phyloP scores from a whole-genome alignment of 2,329 filamentous ascomycete genomes.

The Microsporum ferrugineum region DNA sequence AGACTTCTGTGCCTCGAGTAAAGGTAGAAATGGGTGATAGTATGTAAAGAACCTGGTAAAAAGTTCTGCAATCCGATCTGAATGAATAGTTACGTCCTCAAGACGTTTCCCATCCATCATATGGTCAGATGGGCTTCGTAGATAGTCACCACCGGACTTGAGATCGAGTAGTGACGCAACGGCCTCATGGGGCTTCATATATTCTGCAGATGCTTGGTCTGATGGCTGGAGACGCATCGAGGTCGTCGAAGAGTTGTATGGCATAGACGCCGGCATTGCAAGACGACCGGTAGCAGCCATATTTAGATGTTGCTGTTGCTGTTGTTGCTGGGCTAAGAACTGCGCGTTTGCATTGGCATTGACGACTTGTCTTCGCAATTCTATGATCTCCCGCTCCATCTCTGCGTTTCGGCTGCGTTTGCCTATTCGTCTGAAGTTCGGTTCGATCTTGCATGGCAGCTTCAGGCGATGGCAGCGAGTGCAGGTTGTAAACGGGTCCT shows the following conservation, averaged over 20 bases:
- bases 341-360: conserved; percentile 22
- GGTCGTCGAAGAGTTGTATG: conserved; percentile 13
- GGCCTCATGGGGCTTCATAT: conserved; percentile 39
- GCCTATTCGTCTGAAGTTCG: conserved; percentile 56
- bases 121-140: conserved; percentile 41
- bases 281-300: conserved; percentile 25
- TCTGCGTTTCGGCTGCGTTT: conserved; percentile 55
- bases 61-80: conserved; percentile 34
- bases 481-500: conserved; percentile 52
- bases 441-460: conserved; percentile 55
- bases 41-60: conserved; percentile 50
- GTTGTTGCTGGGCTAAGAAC: not conserved
- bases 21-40: conserved; percentile 54
- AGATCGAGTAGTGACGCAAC: conserved; percentile 41
- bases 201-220: conserved; percentile 20
- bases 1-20: conserved; percentile 45
- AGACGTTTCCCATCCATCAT: conserved; percentile 38
- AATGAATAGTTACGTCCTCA: conserved; percentile 38
- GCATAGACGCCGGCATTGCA: conserved; percentile 19
- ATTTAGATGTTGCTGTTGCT: conserved; percentile 6
- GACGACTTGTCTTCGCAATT: conserved; percentile 39
- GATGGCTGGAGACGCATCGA: conserved; percentile 20
- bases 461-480: conserved; percentile 51
- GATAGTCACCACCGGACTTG: conserved; percentile 36
- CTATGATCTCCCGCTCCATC: conserved; percentile 49